These are phyloP conservation scores for Solanum stenotomum DNA, from an alignment of 257 asterid species.

Conservation along the genomic window DNA sequence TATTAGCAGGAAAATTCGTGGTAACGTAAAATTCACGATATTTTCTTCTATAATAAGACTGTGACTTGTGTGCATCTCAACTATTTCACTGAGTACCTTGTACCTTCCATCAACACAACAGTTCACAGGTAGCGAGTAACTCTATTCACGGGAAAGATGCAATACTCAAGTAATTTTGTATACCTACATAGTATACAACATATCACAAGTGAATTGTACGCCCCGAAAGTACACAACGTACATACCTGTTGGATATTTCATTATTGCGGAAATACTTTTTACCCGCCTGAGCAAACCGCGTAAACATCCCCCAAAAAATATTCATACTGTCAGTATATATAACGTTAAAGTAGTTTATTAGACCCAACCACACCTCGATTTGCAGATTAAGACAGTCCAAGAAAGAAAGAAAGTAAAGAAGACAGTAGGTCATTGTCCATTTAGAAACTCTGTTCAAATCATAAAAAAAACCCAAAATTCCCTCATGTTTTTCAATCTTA, in stretches of 20 bases:
- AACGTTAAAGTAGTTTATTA: not conserved
- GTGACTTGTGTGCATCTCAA: not conserved
- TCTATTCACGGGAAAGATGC: no score
- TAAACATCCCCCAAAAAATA: not conserved
- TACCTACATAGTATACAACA: not conserved
- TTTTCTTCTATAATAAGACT: not conserved
- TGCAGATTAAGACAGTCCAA: not conserved
- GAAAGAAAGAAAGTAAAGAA: not conserved
- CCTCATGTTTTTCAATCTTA: not conserved
- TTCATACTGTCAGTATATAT: not conserved
- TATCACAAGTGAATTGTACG: not conserved
- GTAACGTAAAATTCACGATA: not conserved
- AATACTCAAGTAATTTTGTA: no score
- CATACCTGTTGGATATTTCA: not conserved
- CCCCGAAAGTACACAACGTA: not conserved
- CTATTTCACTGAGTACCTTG: not conserved
- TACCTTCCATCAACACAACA: not conserved
- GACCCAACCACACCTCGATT: not conserved
- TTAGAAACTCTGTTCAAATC: conserved; percentile 41
- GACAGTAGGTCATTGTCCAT: conserved; percentile 43
- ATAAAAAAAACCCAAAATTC: conserved; percentile 11
- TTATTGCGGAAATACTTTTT: not conserved
- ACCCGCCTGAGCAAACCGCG: not conserved
- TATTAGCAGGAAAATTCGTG: no score
- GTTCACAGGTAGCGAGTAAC: not conserved